Base-by-base conservation (phyloP, 2,329 filamentous ascomycete genomes). In the Aureobasidium sp. region DNA sequence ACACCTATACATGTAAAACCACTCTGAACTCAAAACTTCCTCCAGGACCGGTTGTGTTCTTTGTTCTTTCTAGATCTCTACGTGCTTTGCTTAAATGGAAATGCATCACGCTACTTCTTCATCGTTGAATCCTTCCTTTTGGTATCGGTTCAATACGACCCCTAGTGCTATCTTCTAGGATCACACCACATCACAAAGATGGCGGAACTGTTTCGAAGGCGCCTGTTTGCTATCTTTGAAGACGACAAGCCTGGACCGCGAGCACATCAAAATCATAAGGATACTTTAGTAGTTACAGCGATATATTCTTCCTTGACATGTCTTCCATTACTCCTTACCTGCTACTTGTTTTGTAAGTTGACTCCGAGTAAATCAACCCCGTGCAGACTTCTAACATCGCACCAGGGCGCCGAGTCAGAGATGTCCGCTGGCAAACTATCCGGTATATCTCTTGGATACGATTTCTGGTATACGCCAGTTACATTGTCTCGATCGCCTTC, bases 401-500 rank as follows among this genome's bases (percentile, higher is more conserved):
- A 53, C 20, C 10, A 68, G 67, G 65, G 23, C 66, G 61, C 23
- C 67, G 67, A 20, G 40, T 65, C 18, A 47, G 50, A 25, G 56
- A 64, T 25, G 43, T 66, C 8, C 55, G 58, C 27, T 54, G 40
- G 20, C 63, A 68, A 8, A 68, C 70, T 42, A 63, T 74, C 27
- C 65, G 61, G 20, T 25, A 66, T n/a, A 66, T 77, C 48, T 74
- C 70, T 31, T 70, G 71, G n/a, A 75, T 77, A 29, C 75, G 77
- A 3, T 31, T 75, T 2, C 67, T 81, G 10, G 72, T 81, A 29
- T 69, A 77, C 23, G 31, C 74, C 6, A 73, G 79, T 1, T 80
- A 79, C 69, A 38, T 77, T 20, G 64, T 77, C 29, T 75, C 76
- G 25, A 74, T 80, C 47, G 66, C 66, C 1, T 81, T 79, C 25